A percentile compares a stretch with the other conserved stretches of the same genome.
phyloP scores from a whole-genome alignment of 306 rosid genomes.

The Vicia faba region DNA sequence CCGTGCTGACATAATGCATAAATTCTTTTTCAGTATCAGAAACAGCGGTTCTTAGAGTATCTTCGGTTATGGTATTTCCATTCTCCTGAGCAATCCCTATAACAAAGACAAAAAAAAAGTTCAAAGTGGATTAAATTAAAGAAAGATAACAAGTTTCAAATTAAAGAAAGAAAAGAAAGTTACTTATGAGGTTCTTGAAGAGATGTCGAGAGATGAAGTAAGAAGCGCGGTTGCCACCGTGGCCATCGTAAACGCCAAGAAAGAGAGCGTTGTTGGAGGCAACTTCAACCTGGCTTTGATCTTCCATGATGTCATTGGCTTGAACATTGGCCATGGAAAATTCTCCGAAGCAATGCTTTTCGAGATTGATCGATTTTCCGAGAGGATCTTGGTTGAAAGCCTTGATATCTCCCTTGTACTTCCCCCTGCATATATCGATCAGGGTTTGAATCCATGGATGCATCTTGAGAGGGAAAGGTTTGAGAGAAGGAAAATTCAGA shows the following conservation, averaged over 20 bases:
- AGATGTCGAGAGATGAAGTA: slow-evolving; percentile 55
- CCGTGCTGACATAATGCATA: slow-evolving; percentile 64
- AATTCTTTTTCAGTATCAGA: slow-evolving; percentile 76
- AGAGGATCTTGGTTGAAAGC: slow-evolving; percentile 43
- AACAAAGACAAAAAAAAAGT: neutral
- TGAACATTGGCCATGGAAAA: slow-evolving; percentile 79
- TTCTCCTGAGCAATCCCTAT: slow-evolving; percentile 62
- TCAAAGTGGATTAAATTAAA: neutral
- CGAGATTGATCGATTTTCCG: slow-evolving; percentile 61
- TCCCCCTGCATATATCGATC: neutral
- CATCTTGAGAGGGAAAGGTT: neutral
- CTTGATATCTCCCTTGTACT: neutral
- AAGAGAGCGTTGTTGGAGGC: slow-evolving; percentile 55
- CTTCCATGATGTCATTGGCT: slow-evolving; percentile 72
- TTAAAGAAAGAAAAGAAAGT: slow-evolving; percentile 26
- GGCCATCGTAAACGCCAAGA: slow-evolving; percentile 89
- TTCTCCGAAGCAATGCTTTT: slow-evolving; percentile 64
- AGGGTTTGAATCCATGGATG: neutral
- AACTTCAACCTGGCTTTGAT: slow-evolving; percentile 81
- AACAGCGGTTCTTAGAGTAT: slow-evolving; percentile 61
- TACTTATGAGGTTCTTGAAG: slow-evolving; percentile 58
- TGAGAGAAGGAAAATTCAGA: too few species aligned
- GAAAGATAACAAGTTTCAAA: neutral
- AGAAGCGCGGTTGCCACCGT: slow-evolving; percentile 74
- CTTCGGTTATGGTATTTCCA: slow-evolving; percentile 56